Evolutionary conservation across 306 rosid species (phyloP), one percentile per base, ranked within the genome.

Genomic region (Trifolium pratense): DNA sequence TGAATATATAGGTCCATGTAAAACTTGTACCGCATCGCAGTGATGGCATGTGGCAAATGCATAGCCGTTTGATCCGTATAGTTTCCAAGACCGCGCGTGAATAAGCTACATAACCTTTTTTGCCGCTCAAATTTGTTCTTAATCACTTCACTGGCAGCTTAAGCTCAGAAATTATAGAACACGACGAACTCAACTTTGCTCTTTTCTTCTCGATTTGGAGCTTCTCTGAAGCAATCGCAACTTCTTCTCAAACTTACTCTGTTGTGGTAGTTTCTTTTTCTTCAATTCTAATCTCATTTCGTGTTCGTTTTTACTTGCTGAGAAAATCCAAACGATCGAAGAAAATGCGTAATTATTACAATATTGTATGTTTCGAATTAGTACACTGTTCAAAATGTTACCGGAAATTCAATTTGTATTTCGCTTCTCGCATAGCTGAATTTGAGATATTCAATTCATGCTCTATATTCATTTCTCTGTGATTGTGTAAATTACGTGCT

Each of bases 91-190:
- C 11, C 16, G n/a, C 12, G 63, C 66, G 82, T 7, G 14, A 67
- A 46, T 40, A 9, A 16, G 6, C 72, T 23, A 55, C 74, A 36
- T 48, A 5, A 26, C 45, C 45, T 2, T 23, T 70, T 69, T 81
- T 81, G 81, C 84, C 84, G 81, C 81, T 81, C 81, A 71, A 81
- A 12, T 18, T 65, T 21, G 14, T 67, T 42, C 18, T 32, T 1
- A 32, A 53, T 43, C 11, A 9, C 17, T 64, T 71, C 26, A 29
- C 55, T 63, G 63, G 84, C 20, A 63, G 70, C 68, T 75, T 75
- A 73, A 74, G n/a, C 49, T 20, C 56, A 36, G 57, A 58, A 61
- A 45, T 29, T 29, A 29, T 26, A 13, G 10, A 25, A 9, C 60
- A 68, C 64, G 17, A 45, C 69, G 51, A 75, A 70, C 46, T 36